phyloP scores from a whole-genome alignment of 1,284 basidiomycete species.

The Leccinum pallidistipes region DNA sequence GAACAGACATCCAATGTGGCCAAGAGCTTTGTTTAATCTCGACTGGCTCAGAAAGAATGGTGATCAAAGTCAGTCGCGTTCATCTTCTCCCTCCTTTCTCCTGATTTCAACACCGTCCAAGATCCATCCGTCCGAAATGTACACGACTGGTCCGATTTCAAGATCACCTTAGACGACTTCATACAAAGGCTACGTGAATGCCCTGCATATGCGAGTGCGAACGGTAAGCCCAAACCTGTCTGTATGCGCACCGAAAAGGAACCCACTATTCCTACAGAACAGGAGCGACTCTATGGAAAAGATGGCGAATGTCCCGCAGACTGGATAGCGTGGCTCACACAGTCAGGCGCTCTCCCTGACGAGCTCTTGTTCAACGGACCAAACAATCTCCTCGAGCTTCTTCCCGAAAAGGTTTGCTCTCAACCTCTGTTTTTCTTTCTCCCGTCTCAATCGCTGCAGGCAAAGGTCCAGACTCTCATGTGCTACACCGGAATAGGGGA shows the following conservation, averaged over 20 bases:
- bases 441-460: constrained; percentile 36
- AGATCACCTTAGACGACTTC: constrained; percentile 46
- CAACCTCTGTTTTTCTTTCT: constrained; percentile 1
- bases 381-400: constrained; percentile 56
- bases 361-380: constrained; percentile 47
- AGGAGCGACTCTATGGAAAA: constrained; percentile 67
- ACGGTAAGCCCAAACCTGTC: constrained; percentile 35
- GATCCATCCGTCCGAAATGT: constrained; percentile 58
- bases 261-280: constrained; percentile 41
- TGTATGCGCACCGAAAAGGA: background rate
- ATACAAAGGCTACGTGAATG: constrained; percentile 41
- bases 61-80: constrained; percentile 34
- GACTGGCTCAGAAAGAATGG: constrained; percentile 49
- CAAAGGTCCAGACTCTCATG: constrained; percentile 70
- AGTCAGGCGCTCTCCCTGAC: constrained; percentile 46
- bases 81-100: background rate
- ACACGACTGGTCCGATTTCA: constrained; percentile 46
- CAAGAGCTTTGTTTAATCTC: constrained; percentile 47
- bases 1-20: constrained; percentile 56
- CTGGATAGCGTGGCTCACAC: constrained; percentile 62
- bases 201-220: constrained; percentile 34
- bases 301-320: constrained; percentile 62
- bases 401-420: constrained; percentile 45
- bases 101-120: constrained; percentile 24
- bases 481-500: constrained; percentile 76